Evolutionary conservation across 2,329 filamentous ascomycete genomes (phyloP).

Genomic region (Aspergillus pseudoviridinutans): DNA sequence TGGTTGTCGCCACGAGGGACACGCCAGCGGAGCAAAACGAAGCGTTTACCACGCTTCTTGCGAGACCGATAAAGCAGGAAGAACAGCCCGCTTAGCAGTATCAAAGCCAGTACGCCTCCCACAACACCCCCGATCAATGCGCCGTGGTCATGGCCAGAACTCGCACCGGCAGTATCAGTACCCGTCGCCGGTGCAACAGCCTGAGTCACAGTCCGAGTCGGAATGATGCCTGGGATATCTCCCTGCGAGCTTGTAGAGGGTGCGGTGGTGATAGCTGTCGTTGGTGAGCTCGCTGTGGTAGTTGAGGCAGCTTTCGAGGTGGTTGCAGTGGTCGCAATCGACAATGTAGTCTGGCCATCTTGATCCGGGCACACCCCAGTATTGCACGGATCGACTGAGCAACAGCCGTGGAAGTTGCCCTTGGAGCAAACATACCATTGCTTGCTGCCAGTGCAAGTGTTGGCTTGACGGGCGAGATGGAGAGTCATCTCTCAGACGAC

Average conservation of each 20-base stretch:
- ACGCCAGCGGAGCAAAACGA: slow-evolving; percentile 3
- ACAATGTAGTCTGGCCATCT: background rate
- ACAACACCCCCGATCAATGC: slow-evolving; percentile 23
- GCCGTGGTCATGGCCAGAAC: background rate
- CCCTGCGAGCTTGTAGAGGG: background rate
- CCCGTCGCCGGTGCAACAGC: background rate
- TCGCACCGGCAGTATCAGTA: background rate
- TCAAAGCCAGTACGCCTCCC: slow-evolving; percentile 11
- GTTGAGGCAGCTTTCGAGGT: slow-evolving; percentile 1
- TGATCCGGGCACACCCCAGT: slow-evolving; percentile 27
- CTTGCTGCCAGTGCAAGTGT: slow-evolving; percentile 15
- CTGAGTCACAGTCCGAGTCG: background rate
- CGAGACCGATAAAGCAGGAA: slow-evolving; percentile 15
- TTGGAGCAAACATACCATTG: slow-evolving; percentile 26
- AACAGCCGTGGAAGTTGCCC: slow-evolving; percentile 28
- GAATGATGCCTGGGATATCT: slow-evolving; percentile 1
- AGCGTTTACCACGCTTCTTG: slow-evolving; percentile 9
- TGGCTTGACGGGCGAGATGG: slow-evolving; percentile 7
- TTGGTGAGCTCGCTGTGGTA: background rate
- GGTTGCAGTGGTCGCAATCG: background rate
- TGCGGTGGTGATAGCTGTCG: background rate
- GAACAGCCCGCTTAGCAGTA: slow-evolving; percentile 9
- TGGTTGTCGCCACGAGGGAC: background rate
- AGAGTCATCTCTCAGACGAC: slow-evolving; percentile 3
- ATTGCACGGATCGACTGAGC: slow-evolving; percentile 29